phyloP scores from a whole-genome alignment of 768 basidiomycete genomes.

The Sporobolomyces phaffii region DNA sequence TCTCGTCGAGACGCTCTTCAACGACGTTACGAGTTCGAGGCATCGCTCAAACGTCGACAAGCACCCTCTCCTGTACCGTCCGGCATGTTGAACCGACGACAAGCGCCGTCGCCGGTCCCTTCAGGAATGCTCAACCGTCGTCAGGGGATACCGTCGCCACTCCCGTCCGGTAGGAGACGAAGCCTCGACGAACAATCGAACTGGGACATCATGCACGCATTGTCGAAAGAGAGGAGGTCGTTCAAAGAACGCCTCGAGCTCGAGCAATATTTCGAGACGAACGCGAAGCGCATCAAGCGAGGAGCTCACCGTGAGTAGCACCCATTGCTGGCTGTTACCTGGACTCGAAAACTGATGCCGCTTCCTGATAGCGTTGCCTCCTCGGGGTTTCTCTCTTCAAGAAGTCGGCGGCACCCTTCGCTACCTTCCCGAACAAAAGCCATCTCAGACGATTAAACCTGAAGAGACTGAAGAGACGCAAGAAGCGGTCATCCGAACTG shows the following conservation, averaged over 20 bases:
- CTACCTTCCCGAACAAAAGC: constrained; percentile 3
- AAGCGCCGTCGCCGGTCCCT: neutral
- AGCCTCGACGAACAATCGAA: neutral
- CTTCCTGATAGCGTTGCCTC: neutral
- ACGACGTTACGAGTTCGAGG: neutral
- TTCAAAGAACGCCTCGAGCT: neutral
- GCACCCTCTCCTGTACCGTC: constrained; percentile 8
- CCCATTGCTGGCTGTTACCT: neutral
- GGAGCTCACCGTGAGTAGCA: neutral
- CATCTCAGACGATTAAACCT: constrained; percentile 1
- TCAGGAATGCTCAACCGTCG: constrained; percentile 8
- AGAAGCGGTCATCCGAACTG: neutral
- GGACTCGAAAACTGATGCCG: neutral
- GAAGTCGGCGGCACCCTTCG: constrained; percentile 1
- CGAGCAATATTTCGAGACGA: neutral
- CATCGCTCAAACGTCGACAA: neutral
- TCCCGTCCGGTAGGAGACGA: neutral
- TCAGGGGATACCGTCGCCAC: neutral
- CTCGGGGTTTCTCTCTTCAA: constrained; percentile 5
- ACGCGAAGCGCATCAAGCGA: constrained; percentile 1
- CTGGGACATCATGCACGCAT: neutral
- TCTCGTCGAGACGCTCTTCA: neutral
- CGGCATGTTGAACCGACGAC: constrained; percentile 4
- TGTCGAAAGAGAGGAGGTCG: neutral
- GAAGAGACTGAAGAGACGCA: neutral